Evolutionary conservation across 768 basidiomycete genomes (phyloP).

Genomic region (Cystofilobasidium capitatum): DNA sequence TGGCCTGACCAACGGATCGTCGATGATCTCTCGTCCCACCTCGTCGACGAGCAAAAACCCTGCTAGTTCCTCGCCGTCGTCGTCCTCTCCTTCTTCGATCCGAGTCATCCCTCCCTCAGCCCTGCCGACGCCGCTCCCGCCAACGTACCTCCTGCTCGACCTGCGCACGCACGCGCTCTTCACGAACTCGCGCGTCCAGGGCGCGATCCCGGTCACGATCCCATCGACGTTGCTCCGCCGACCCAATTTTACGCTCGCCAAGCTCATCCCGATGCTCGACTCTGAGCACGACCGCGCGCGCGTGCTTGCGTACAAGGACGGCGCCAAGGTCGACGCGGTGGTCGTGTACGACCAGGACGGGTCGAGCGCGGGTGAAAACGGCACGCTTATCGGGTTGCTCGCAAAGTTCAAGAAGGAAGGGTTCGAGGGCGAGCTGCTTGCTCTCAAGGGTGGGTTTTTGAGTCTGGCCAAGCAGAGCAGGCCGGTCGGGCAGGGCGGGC

Average conservation of each 20-base stretch:
- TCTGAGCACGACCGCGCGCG: slow-evolving; percentile 32
- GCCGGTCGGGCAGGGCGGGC: neutral
- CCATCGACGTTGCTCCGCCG: slow-evolving; percentile 91
- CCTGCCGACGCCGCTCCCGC: slow-evolving; percentile 24
- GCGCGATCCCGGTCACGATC: slow-evolving; percentile 74
- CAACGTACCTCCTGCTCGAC: slow-evolving; percentile 61
- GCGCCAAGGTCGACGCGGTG: slow-evolving; percentile 41
- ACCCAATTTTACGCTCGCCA: slow-evolving; percentile 69
- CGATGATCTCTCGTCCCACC: neutral
- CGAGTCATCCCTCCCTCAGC: slow-evolving; percentile 24
- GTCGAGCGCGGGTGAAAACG: slow-evolving; percentile 48
- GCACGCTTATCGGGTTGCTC: slow-evolving; percentile 38
- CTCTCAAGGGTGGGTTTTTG: slow-evolving; percentile 76
- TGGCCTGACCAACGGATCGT: neutral
- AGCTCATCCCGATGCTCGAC: slow-evolving; percentile 66
- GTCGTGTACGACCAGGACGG: slow-evolving; percentile 82
- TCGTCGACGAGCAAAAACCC: neutral
- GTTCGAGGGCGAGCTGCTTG: slow-evolving; percentile 56
- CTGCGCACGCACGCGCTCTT: slow-evolving; percentile 74
- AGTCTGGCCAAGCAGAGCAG: slow-evolving; percentile 45
- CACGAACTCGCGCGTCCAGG: slow-evolving; percentile 54
- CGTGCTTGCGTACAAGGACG: slow-evolving; percentile 12
- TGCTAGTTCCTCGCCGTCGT: slow-evolving; percentile 3
- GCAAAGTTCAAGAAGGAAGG: slow-evolving; percentile 43
- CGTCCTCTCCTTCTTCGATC: slow-evolving; percentile 26